Evolutionary conservation across 2,329 filamentous ascomycete species (phyloP).

Genomic region (Fusarium falciforme): DNA sequence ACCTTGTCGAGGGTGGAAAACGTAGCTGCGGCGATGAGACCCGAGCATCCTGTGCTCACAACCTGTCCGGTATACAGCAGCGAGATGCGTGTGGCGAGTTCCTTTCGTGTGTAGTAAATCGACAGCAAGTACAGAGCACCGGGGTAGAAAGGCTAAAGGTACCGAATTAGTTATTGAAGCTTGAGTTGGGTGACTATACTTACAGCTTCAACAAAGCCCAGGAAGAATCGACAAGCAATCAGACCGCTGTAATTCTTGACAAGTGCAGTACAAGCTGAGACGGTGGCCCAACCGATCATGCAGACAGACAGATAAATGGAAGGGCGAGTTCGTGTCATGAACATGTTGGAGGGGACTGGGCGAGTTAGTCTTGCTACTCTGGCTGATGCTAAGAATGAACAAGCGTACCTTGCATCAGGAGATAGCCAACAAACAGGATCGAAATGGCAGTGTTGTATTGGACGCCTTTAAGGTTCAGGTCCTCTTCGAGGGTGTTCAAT

Average conservation of each 20-base stretch:
- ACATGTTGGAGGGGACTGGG: slow-evolving; percentile 25
- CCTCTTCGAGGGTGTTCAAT: slow-evolving; percentile 34
- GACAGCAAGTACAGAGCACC: slow-evolving; percentile 21
- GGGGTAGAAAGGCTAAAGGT: slow-evolving; percentile 18
- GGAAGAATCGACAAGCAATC: slow-evolving; percentile 18
- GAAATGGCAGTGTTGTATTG: slow-evolving; percentile 38
- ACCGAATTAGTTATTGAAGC: slow-evolving; percentile 40
- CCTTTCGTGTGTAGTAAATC: slow-evolving; percentile 27
- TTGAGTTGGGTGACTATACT: slow-evolving; percentile 8
- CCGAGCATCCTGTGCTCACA: slow-evolving; percentile 74
- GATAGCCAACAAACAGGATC: slow-evolving; percentile 37
- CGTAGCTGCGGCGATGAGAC: slow-evolving; percentile 69
- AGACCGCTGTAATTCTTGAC: slow-evolving; percentile 11
- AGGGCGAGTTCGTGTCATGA: slow-evolving; percentile 21
- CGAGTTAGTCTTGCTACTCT: background rate
- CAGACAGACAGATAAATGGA: slow-evolving; percentile 11
- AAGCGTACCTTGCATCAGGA: slow-evolving; percentile 23
- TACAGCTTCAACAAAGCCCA: slow-evolving; percentile 24
- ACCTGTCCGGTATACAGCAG: slow-evolving; percentile 21
- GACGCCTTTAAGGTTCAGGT: slow-evolving; percentile 32
- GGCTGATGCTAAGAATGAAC: background rate
- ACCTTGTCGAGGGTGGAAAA: slow-evolving; percentile 52
- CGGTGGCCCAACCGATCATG: slow-evolving; percentile 23
- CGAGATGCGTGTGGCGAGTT: slow-evolving; percentile 23
- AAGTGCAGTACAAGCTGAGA: slow-evolving; percentile 10